Conservation (phyloP, 78 protist species). For the Protostelium mycophagum region DNA sequence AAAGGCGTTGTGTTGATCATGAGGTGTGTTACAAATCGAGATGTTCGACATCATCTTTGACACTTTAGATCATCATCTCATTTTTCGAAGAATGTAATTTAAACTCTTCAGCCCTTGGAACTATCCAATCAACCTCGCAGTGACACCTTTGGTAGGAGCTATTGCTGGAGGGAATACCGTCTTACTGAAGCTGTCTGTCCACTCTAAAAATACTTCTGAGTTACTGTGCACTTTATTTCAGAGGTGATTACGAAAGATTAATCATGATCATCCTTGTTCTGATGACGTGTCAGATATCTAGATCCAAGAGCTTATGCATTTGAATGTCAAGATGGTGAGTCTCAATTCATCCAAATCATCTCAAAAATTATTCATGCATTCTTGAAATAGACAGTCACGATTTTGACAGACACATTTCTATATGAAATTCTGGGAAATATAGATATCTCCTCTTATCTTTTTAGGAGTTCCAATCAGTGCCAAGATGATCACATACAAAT, state of each 20-base stretch:
- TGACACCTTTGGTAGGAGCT: conserved; percentile 77
- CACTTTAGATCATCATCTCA: no score
- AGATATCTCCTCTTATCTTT: no score
- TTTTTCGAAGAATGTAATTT: no score
- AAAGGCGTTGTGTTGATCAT: conserved; percentile 84
- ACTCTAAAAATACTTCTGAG: conserved; percentile 13
- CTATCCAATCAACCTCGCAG: conserved; percentile 57
- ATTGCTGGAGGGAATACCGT: conserved; percentile 90
- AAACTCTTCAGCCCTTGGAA: conserved; percentile 15
- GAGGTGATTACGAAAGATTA: no score
- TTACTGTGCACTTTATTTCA: conserved; percentile 32
- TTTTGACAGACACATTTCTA: no score
- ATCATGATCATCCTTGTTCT: no score
- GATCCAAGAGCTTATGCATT: conserved; percentile 28
- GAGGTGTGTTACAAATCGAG: neutral
- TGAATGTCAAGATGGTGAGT: conserved; percentile 38
- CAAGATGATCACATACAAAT: conserved; percentile 48
- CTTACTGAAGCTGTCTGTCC: conserved; percentile 77
- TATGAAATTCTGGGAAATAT: no score
- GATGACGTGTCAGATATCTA: conserved; percentile 11
- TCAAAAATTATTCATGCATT: no score
- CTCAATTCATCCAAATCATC: no score
- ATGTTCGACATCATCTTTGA: neutral
- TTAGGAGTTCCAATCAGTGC: conserved; percentile 22
- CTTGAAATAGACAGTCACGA: no score